Base-by-base conservation (phyloP, 371 early-diverging fungal genomes). In the Polyrhizophydium stewartii region DNA sequence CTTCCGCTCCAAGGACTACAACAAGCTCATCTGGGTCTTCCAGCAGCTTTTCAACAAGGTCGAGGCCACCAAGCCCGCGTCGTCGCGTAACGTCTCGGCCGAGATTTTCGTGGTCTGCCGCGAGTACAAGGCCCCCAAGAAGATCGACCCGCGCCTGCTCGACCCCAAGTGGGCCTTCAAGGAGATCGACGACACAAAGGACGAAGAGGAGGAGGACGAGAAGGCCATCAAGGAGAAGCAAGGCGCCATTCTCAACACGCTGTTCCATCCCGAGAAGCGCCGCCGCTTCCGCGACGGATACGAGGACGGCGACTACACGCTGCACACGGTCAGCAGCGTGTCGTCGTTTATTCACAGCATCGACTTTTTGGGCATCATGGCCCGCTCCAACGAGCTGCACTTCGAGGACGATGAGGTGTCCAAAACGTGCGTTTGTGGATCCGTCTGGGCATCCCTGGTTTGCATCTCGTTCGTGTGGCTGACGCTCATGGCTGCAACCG, bases 1-100 rank as follows among this genome's bases (percentile, higher is more conserved):
- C 31, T 99, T 99, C 81, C 76, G 99, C 64, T 98, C 98, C 64
- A 96, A 97, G 77, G 99, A 99, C 86, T 99, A 99, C 89, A 96
- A 94, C 85, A 91, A 94, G 60, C 83, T 99, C 40, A 79, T 99
- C 56, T 98, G 95, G 94, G 93, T 99, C 24, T 96, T 98, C 70
- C 92, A 94, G 69, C 97, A 98, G 78, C 81, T 99, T 40, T 99
- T 99, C 81, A 83, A 83, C 46, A 92, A 89, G 65, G 99, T 99
- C 63, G 96, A 99, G 76, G 98, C 99, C 13, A 99, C 99, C 19
- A 99, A 99, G 78, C 99, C 99, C 19, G 88, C 97, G n/a, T 95
- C 97, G 46, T 97, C 98, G 56, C 89, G 99, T 84, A 95, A 91
- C 63, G 99, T 99, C 28, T 98, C 99, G 64, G 99, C 99, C n/a